These are phyloP conservation scores for Colletotrichum sp. DNA, from an alignment of 2,329 filamentous ascomycete species.

Conservation along the genomic window DNA sequence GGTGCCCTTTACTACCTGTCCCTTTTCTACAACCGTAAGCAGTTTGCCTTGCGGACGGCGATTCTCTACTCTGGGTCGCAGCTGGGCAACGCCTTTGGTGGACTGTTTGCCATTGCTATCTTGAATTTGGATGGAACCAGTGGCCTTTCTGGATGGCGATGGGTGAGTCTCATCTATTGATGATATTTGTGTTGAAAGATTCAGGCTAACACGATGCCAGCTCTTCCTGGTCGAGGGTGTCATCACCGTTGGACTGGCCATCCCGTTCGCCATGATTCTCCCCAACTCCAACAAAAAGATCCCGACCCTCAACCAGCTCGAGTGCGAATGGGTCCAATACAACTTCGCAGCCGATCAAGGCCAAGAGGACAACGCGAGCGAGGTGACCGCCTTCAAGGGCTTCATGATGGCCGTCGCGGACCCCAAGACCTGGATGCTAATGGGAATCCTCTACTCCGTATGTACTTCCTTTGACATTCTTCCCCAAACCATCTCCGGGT, in stretches of 20 bases:
- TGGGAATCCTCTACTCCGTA: conserved; percentile 33
- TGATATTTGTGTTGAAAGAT: accelerated
- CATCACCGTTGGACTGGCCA: conserved; percentile 18
- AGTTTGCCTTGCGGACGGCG: conserved; percentile 37
- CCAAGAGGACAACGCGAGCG: conserved; percentile 13
- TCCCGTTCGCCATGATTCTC: conserved; percentile 15
- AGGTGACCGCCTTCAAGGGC: conserved; percentile 22
- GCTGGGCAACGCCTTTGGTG: conserved; percentile 39
- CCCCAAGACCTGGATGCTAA: conserved; percentile 40
- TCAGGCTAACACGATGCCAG: not conserved
- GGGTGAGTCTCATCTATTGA: conserved; percentile 40
- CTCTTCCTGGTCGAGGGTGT: conserved; percentile 20
- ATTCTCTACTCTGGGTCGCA: conserved; percentile 36
- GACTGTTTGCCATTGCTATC: conserved; percentile 37
- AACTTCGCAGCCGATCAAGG: conserved; percentile 20
- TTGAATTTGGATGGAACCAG: conserved; percentile 70
- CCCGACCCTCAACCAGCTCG: conserved; percentile 5
- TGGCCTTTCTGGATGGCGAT: conserved; percentile 64
- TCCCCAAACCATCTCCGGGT: not conserved
- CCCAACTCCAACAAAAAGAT: conserved; percentile 24
- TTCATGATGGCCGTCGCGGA: conserved; percentile 34
- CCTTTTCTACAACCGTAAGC: conserved; percentile 43
- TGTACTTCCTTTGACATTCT: not conserved
- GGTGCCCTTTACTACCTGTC: conserved; percentile 44
- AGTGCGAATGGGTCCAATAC: conserved; percentile 22